These are phyloP conservation scores for Colletotrichum kahawae DNA, from an alignment of 2,329 filamentous ascomycete genomes.

Conservation along the genomic window DNA sequence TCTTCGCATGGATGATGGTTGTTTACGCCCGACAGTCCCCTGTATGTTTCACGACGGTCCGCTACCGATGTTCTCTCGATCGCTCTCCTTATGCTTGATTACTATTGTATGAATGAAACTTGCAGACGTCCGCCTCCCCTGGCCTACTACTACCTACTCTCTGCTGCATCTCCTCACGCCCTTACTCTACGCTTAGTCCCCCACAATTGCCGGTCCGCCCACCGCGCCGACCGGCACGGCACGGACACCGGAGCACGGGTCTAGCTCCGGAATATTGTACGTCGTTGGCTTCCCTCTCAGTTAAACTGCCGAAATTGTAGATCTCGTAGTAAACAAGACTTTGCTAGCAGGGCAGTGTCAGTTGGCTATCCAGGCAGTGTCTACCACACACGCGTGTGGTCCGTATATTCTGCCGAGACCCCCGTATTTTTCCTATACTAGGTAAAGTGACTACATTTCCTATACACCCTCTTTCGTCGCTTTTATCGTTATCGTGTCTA, in stretches of 20 bases:
- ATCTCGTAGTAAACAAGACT: background rate
- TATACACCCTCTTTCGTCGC: no score
- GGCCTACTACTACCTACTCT: background rate
- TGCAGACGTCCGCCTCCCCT: background rate
- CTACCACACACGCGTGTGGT: no score
- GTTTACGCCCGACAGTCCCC: background rate
- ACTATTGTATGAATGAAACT: background rate
- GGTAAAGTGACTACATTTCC: no score
- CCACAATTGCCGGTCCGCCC: background rate
- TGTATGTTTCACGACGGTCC: conserved; percentile 4
- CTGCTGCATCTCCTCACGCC: no score
- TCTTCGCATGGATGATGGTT: conserved; percentile 10
- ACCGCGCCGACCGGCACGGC: background rate
- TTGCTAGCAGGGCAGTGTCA: no score
- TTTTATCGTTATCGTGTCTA: no score
- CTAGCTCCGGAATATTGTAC: background rate
- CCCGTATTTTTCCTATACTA: no score
- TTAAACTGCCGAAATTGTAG: background rate
- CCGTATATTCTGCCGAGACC: no score
- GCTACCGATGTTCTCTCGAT: background rate
- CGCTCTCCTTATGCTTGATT: background rate
- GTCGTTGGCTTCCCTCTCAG: background rate
- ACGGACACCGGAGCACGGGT: background rate
- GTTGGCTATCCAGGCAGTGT: no score
- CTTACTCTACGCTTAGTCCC: background rate